Percentiles rank a stretch among this genome's conserved stretches.
Conservation (phyloP, 208 protist species). For the Herpetomonas tarakana region DNA sequence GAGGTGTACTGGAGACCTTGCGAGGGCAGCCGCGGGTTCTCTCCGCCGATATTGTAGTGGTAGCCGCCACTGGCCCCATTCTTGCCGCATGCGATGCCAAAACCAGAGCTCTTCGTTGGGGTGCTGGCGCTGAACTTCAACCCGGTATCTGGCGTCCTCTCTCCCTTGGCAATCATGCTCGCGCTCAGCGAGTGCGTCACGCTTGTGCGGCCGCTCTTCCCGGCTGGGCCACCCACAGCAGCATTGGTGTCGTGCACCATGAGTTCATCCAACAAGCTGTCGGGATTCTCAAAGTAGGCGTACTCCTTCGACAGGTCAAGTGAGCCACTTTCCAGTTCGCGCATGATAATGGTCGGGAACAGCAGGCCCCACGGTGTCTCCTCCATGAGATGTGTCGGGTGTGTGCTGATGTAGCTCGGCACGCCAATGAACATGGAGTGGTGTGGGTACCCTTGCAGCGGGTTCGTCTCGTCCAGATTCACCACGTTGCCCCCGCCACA, state of each 20-base stretch:
- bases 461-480: conserved; percentile 2
- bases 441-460: conserved; percentile 37
- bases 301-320: conserved; percentile 2
- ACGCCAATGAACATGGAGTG: conserved; percentile 69
- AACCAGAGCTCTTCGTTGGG: conserved; percentile 2
- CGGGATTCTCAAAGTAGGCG: not conserved
- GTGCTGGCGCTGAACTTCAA: not conserved
- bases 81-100: conserved; percentile 4
- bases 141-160: not conserved
- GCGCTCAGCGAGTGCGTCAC: not conserved
- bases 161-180: too few relatives aligned
- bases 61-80: too few relatives aligned
- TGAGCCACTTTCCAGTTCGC: conserved; percentile 24
- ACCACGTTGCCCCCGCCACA: conserved; percentile 6
- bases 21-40: not conserved
- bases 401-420: conserved; percentile 37
- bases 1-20: conserved; percentile 12
- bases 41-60: not conserved
- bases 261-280: not conserved
- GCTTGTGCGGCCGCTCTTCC: not conserved
- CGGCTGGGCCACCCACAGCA: too few relatives aligned
- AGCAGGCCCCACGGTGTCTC: conserved; percentile 44
- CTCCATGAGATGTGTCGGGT: conserved; percentile 25
- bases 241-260: not conserved
- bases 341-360: conserved; percentile 44